Conservation (phyloP, 495 filamentous ascomycete genomes). For the Neurospora sp. region DNA sequence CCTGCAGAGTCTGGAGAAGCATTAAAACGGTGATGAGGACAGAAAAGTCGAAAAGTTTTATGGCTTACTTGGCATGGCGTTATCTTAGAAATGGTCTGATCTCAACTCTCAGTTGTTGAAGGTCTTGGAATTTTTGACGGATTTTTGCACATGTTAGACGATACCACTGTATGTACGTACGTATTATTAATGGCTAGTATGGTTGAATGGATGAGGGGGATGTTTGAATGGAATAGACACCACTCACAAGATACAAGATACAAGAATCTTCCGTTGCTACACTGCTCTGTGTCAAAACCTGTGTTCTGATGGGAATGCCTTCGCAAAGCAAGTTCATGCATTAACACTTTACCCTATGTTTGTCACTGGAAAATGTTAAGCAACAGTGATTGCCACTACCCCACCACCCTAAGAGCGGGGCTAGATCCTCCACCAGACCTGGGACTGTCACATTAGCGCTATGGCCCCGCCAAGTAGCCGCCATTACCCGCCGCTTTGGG, state of each 20-base stretch:
- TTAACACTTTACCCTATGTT: background rate
- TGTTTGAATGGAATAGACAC: background rate
- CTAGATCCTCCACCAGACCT: background rate
- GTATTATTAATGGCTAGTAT: background rate
- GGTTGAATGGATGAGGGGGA: background rate
- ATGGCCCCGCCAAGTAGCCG: background rate
- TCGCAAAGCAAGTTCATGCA: background rate
- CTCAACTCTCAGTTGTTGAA: no score
- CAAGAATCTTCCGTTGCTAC: background rate
- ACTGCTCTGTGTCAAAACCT: background rate
- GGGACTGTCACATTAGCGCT: background rate
- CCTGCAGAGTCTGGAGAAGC: constrained; percentile 66
- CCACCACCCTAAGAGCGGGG: background rate
- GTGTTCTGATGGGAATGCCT: background rate
- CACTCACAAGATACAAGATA: background rate
- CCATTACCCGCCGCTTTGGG: background rate
- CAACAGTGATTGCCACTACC: background rate
- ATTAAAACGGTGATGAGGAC: constrained; percentile 1
- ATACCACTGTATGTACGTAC: background rate
- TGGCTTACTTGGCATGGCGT: background rate
- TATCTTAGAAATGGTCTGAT: background rate
- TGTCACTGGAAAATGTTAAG: background rate
- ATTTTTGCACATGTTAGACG: background rate
- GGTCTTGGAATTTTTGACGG: background rate
- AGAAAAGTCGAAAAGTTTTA: background rate